phyloP scores from a whole-genome alignment of 2,329 filamentous ascomycete genomes.

The Ascochyta lentis region DNA sequence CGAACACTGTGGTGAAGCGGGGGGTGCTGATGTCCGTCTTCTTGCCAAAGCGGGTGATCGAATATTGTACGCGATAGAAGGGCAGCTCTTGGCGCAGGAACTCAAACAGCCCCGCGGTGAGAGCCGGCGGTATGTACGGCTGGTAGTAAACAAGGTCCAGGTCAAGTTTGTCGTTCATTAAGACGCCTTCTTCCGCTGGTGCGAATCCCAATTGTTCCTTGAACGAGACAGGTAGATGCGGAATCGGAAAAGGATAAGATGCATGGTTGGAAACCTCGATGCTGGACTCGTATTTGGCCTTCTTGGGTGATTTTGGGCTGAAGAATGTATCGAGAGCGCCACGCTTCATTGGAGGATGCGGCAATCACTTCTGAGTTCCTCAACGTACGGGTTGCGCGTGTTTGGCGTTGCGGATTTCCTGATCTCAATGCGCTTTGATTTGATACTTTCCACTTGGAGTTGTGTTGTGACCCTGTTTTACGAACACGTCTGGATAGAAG shows the following conservation, averaged over 20 bases:
- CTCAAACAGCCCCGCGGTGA: constrained; percentile 67
- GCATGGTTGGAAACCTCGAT: constrained; percentile 51
- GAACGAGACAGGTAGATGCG: constrained; percentile 56
- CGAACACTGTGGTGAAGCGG: constrained; percentile 68
- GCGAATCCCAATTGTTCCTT: constrained; percentile 50
- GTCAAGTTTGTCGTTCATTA: constrained; percentile 71
- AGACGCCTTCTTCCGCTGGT: constrained; percentile 60
- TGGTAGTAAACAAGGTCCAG: constrained; percentile 78
- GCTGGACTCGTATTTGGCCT: constrained; percentile 44
- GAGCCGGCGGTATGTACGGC: constrained; percentile 68
- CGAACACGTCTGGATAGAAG: too few relatives aligned
- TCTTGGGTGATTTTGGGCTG: constrained; percentile 54
- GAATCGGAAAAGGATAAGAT: constrained; percentile 61
- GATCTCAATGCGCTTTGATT: not conserved
- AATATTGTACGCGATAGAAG: constrained; percentile 78
- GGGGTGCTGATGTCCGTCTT: constrained; percentile 69
- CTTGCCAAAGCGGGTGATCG: constrained; percentile 69
- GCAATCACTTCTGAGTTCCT: too few relatives aligned
- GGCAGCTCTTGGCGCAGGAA: constrained; percentile 75
- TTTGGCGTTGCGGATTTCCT: not conserved
- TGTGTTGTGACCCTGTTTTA: too few relatives aligned
- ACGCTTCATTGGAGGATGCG: constrained; percentile 52
- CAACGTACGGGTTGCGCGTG: not conserved
- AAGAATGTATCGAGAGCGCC: constrained; percentile 76
- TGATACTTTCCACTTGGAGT: too few relatives aligned